Percentiles rank a stretch among this genome's conserved stretches.
Evolutionary conservation across 495 filamentous ascomycete species (phyloP).

Genomic region (Aspergillus sclerotioniger): DNA sequence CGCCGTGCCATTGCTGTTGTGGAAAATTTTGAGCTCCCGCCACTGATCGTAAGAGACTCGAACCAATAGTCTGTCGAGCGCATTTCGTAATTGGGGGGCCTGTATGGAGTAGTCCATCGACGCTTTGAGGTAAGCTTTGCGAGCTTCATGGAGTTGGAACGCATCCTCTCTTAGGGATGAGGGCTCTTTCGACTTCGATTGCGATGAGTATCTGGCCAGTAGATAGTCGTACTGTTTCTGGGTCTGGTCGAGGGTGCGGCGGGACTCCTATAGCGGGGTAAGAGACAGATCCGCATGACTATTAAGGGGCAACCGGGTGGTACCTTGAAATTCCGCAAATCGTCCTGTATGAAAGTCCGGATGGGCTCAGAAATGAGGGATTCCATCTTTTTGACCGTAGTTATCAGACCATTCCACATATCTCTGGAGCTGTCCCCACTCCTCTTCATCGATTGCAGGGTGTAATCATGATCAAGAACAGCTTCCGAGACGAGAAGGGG

Average conservation of each 20-base stretch:
- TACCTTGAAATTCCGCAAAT: conserved; percentile 67
- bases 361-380: conserved; percentile 77
- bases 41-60: conserved; percentile 81
- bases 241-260: conserved; percentile 68
- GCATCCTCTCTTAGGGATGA: conserved; percentile 90
- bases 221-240: conserved; percentile 82
- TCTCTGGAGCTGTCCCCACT: conserved; percentile 82
- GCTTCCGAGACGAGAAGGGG: conserved; percentile 72
- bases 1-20: conserved; percentile 54
- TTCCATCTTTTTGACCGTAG: conserved; percentile 71
- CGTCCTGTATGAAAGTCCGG: conserved; percentile 66
- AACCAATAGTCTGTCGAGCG: conserved; percentile 82
- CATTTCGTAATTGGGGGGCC: conserved; percentile 75
- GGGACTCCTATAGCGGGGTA: conserved; percentile 62
- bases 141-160: conserved; percentile 91
- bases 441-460: conserved; percentile 76
- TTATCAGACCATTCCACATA: conserved; percentile 76
- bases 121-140: conserved; percentile 85
- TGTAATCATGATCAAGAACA: conserved; percentile 92
- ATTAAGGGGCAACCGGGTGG: background rate
- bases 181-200: conserved; percentile 90
- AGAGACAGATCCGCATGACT: conserved; percentile 9
- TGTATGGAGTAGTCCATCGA: conserved; percentile 90
- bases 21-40: conserved; percentile 69
- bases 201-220: conserved; percentile 72